Evolutionary conservation across 305 asterid species (phyloP), one percentile per base, ranked within the genome.

Genomic region (Salvia sclarea): DNA sequence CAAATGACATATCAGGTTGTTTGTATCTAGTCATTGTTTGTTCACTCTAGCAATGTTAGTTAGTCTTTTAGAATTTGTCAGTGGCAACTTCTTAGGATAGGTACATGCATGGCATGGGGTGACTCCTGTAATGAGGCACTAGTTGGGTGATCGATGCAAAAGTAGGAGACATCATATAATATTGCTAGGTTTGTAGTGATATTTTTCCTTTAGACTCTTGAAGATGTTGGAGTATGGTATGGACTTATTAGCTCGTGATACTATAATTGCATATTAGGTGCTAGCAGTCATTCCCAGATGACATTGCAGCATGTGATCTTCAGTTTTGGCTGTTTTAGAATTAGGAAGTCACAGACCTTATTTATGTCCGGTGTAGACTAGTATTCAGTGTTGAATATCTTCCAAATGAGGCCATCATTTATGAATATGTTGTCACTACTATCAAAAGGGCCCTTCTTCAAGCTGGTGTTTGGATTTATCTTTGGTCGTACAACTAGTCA

Each of bases 111-210:
- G 20, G 57, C 41, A 5, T 45, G 61, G 44, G 43, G 37, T 22
- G 71, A 35, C 48, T 61, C 35, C 28, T 28, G 48, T 25, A 25
- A 68, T 28, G 64, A 21, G 41, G 50, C 18, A 31, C 59, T 37
- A 35, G 12, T 33, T 61, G 33, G 47, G 37, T 65, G 10, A 5
- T 65, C 28, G 61, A 73, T 49, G 73, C 64, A 50, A 45, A 28
- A 56, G 40, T 35, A 53, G 58, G 64, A 25, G 64, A 17, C 48
- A 18, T 21, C 44, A 35, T 53, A 35, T 43, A 22, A 17, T 47
- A 18, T 13, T 69, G 30, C 28, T 17, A 40, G 57, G 59, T 55
- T 58, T 33, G 59, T n/a, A 49, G 30, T 50, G 30, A 53, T 68
- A 52, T 14, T 58, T 30, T 49, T 4, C 41, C 49, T 5, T 24